phyloP scores from a whole-genome alignment of 2,329 filamentous ascomycete species.

The Lecanicillium sp. region DNA sequence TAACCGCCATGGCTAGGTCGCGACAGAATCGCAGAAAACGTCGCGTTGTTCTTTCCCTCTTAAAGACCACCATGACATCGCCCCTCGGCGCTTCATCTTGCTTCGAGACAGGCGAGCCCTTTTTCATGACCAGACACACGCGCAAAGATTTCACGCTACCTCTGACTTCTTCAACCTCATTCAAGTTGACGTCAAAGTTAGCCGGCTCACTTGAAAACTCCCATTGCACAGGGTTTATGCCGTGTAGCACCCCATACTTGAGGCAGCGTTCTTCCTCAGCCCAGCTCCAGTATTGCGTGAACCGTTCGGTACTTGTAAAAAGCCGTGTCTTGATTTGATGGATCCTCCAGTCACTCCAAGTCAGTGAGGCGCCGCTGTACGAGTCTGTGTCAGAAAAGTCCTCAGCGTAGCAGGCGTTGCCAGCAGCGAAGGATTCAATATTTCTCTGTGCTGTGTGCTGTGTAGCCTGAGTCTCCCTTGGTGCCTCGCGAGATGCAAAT shows the following conservation, averaged over 20 bases:
- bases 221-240: not conserved
- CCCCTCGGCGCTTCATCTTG: not conserved
- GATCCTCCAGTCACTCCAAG: not conserved
- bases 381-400: too few species aligned
- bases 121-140: not conserved
- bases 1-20: not conserved
- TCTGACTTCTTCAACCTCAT: not conserved
- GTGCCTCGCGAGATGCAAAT: too few species aligned
- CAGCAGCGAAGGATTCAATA: too few species aligned
- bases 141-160: not conserved
- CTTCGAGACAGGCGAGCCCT: not conserved
- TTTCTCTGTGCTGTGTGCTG: too few species aligned
- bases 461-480: too few species aligned
- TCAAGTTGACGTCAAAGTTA: not conserved
- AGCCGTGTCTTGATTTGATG: not conserved
- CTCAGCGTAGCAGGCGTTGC: too few species aligned
- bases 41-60: not conserved
- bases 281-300: not conserved
- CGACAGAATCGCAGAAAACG: constrained; percentile 1
- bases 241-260: not conserved
- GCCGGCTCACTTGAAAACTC: not conserved
- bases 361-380: not conserved
- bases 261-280: not conserved
- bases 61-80: constrained; percentile 1
- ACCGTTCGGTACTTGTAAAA: not conserved